Evolutionary conservation across 352 stramenopile genomes (phyloP).

Genomic region (Phytophthora pinifolia): DNA sequence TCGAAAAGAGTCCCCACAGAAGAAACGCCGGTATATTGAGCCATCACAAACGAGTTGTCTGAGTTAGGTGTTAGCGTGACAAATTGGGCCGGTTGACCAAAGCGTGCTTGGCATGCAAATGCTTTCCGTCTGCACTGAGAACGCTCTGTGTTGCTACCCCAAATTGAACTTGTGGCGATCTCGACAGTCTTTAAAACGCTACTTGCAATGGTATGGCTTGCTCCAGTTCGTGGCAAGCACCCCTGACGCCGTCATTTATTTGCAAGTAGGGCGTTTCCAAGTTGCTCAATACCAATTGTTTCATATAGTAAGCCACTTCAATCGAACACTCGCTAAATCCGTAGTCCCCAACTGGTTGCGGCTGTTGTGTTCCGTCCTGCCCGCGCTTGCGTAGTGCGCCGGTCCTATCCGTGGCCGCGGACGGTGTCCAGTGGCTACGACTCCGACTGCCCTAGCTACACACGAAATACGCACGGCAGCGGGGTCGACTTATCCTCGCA

Average conservation of each 20-base stretch:
- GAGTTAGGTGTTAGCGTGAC: conserved; percentile 1
- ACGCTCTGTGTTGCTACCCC: conserved; percentile 3
- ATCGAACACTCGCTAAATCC: no score
- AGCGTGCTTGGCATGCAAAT: not conserved
- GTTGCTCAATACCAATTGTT: not conserved
- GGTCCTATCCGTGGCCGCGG: no score
- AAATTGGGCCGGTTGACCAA: not conserved
- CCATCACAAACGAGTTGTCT: not conserved
- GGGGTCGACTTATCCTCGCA: no score
- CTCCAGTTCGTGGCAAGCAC: not conserved
- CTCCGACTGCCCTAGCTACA: no score
- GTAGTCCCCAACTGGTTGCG: no score
- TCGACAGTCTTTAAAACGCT: not conserved
- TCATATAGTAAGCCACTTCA: no score
- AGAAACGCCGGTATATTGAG: not conserved
- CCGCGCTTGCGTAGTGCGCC: no score
- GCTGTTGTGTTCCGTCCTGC: no score
- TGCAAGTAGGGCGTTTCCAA: not conserved
- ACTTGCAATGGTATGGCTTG: no score
- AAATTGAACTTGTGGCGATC: not conserved
- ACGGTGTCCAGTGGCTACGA: no score
- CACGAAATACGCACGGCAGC: no score
- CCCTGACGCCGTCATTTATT: conserved; percentile 1
- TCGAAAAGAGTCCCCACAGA: not conserved
- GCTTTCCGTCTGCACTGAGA: not conserved